A percentile compares a stretch with the other conserved stretches of the same genome.
These are phyloP conservation scores for Pythium oligandrum DNA, from an alignment of 352 stramenopile species.

Conservation along the genomic window DNA sequence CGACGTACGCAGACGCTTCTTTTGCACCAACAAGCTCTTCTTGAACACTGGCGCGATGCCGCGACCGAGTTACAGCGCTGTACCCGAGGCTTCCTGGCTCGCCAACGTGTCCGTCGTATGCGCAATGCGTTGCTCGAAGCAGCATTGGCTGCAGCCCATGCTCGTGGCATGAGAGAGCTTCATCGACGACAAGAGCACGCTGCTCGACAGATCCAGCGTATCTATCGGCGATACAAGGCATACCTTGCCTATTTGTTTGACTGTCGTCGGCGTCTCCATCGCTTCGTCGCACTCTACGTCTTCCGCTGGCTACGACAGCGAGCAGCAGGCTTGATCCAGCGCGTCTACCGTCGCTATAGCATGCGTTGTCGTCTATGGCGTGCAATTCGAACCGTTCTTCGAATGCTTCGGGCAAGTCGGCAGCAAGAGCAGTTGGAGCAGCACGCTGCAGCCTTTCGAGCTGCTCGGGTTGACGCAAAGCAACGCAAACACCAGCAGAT, in stretches of 20 bases:
- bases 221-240: slow-evolving; percentile 23
- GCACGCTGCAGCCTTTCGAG: slow-evolving; percentile 19
- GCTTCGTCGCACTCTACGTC: slow-evolving; percentile 22
- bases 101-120: slow-evolving; percentile 28
- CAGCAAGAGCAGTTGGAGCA: slow-evolving; percentile 28
- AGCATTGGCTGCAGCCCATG: slow-evolving; percentile 16
- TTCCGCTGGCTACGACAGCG: slow-evolving; percentile 24
- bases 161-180: slow-evolving; percentile 17
- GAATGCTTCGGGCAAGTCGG: slow-evolving; percentile 21
- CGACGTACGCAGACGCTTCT: slow-evolving; percentile 29
- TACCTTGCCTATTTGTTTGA: slow-evolving; percentile 15
- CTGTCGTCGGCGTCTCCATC: slow-evolving; percentile 29
- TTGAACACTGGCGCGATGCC: slow-evolving; percentile 32
- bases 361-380: slow-evolving; percentile 22
- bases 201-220: slow-evolving; percentile 27
- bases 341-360: slow-evolving; percentile 26
- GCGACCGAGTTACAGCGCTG: slow-evolving; percentile 35
- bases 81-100: slow-evolving; percentile 29
- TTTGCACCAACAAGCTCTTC: slow-evolving; percentile 25
- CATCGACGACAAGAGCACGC: slow-evolving; percentile 20
- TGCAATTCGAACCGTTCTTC: slow-evolving; percentile 19
- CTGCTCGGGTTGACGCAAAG: slow-evolving; percentile 8
- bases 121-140: slow-evolving; percentile 20
- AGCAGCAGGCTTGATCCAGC: slow-evolving; percentile 32
- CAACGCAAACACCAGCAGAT: slow-evolving; percentile 6